phyloP scores from a whole-genome alignment of 495 filamentous ascomycete species.

The Penicillium maclennaniae region DNA sequence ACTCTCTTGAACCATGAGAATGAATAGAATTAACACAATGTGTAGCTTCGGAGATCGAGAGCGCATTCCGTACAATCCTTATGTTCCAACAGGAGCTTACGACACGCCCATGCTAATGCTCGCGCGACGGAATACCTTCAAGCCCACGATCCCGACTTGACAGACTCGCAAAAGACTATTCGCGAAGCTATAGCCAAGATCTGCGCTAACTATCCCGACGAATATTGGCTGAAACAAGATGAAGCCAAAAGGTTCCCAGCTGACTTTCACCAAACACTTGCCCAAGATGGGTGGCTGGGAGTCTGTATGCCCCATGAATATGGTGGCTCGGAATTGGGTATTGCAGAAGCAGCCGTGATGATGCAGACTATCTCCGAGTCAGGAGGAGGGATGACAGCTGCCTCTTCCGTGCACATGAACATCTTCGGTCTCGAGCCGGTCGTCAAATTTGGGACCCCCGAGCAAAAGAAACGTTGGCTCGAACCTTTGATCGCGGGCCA shows the following conservation, averaged over 20 bases:
- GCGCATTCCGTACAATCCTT: background rate
- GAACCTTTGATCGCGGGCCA: constrained; percentile 59
- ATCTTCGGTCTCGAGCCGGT: constrained; percentile 75
- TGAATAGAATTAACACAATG: background rate
- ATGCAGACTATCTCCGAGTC: constrained; percentile 74
- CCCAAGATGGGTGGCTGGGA: constrained; percentile 71
- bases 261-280: constrained; percentile 65
- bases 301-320: constrained; percentile 67
- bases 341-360: constrained; percentile 78
- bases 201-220: constrained; percentile 55
- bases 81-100: background rate
- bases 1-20: background rate
- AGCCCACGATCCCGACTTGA: constrained; percentile 12
- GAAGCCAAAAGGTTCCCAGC: constrained; percentile 10
- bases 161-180: constrained; percentile 54
- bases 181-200: constrained; percentile 64
- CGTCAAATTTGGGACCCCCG: constrained; percentile 58
- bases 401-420: constrained; percentile 69
- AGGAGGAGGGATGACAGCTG: constrained; percentile 71
- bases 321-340: constrained; percentile 57
- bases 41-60: background rate
- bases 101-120: constrained; percentile 4
- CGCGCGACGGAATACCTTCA: constrained; percentile 20
- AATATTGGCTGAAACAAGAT: constrained; percentile 53
- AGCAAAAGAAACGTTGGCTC: constrained; percentile 56